These are phyloP conservation scores for Cyclotella baltica DNA, from an alignment of 108 stramenopile species.

Conservation along the genomic window DNA sequence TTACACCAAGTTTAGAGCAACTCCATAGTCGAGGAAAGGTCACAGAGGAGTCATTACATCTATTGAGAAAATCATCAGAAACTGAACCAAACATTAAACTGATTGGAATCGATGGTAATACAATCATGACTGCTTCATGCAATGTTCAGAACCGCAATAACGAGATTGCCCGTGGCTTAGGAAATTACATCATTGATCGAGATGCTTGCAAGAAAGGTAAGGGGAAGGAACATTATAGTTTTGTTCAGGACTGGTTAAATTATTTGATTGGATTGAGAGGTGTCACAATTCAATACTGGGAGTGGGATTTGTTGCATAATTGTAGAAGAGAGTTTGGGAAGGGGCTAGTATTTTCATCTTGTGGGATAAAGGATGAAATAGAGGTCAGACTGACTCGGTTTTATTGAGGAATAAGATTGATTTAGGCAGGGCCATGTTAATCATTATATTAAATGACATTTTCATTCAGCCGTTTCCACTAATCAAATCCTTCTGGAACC, in stretches of 20 bases:
- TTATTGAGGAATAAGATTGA: too few relatives aligned
- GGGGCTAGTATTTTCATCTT: background rate
- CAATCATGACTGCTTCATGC: background rate
- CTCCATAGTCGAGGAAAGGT: background rate
- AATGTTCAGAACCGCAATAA: background rate
- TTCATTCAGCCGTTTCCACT: too few relatives aligned
- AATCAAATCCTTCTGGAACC: too few relatives aligned
- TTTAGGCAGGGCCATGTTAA: too few relatives aligned
- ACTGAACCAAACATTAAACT: background rate
- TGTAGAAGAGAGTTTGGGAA: background rate
- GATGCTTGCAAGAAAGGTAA: background rate
- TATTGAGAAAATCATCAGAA: background rate
- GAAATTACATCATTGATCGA: conserved; percentile 4
- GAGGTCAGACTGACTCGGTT: background rate
- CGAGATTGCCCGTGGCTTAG: background rate
- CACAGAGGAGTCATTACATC: background rate
- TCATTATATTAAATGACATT: too few relatives aligned
- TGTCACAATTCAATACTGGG: background rate
- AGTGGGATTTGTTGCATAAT: conserved; percentile 2
- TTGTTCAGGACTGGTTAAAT: background rate
- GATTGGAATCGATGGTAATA: background rate
- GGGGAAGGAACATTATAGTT: conserved; percentile 1
- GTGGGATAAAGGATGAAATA: background rate
- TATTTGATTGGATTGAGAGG: background rate
- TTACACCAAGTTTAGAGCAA: background rate